Evolutionary conservation across 106 monocot species (phyloP).

Genomic region (Xerophyta viscosa): DNA sequence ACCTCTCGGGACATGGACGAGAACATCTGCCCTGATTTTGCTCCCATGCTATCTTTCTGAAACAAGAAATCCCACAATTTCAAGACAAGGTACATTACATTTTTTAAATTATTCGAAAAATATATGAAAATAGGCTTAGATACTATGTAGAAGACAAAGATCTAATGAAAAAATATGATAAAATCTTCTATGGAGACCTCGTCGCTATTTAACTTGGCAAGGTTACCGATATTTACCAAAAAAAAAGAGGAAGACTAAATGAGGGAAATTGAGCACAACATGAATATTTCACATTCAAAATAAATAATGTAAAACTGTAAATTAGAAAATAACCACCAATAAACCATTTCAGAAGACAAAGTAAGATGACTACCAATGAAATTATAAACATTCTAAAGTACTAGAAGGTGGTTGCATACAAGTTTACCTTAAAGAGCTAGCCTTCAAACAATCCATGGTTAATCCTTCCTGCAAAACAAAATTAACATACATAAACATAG

Average conservation of each 20-base stretch:
- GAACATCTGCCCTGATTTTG: constrained; percentile 1
- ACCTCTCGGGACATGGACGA: not conserved
- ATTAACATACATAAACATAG: too few relatives aligned
- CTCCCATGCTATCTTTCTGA: constrained; percentile 12
- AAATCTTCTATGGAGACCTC: too few relatives aligned
- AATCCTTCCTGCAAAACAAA: too few relatives aligned
- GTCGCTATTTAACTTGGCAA: too few relatives aligned
- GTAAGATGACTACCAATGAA: not conserved
- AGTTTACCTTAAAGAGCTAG: constrained; percentile 6
- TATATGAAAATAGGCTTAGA: too few relatives aligned
- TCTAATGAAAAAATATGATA: too few relatives aligned
- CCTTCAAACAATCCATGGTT: constrained; percentile 9
- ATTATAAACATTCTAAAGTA: not conserved
- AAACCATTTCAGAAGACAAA: not conserved
- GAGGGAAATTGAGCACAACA: too few relatives aligned
- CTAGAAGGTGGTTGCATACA: not conserved
- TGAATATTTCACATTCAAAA: not conserved
- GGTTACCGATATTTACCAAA: too few relatives aligned
- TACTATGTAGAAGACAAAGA: too few relatives aligned
- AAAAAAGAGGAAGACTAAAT: too few relatives aligned
- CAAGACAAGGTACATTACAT: not conserved
- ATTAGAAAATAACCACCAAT: not conserved
- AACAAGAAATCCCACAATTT: constrained; percentile 3
- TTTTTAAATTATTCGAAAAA: not conserved
- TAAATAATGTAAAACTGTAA: not conserved